Base-by-base conservation (phyloP, 2,329 filamentous ascomycete species). In the Microsporum ferrugineum region DNA sequence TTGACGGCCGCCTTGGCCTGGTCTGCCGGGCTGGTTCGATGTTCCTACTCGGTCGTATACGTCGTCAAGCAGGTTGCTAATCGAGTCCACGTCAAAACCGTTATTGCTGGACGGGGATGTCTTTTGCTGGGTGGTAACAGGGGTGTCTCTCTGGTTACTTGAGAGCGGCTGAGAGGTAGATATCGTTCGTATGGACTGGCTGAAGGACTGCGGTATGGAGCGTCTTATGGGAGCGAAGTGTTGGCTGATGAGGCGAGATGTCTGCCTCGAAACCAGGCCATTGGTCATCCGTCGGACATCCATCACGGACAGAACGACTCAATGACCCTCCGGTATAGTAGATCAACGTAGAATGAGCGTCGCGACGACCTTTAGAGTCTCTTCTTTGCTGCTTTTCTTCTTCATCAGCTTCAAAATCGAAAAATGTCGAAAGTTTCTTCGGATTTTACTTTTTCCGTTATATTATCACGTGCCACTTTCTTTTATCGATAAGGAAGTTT, bases 251-350 rank as follows among this genome's bases (percentile, higher is more conserved):
- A 53, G 49, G 49, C 27, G 49, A 2, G 49, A 34, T 33, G 49
- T 29, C 27, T 39, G 55, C 55, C 23, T 57, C 55, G 34, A 57
- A 33, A 41, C 60, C 14, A 61, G 58, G 59, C 59, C 62, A 63
- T 63, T 63, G 59, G 39, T 29, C 23, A 64, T 45, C n/a, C 61
- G 59, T 56, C 64, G 62, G 41, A 58, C 34, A 51, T 65, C 62
- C 64, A 65, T 65, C 27, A 7, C 36, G 53, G 17, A 36, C 7
- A 55, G 38, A 12, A 38, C 34, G 17, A 27, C 8, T 38, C 29
- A 38, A 7, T 14, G 31, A 34, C 29, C 29, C 14, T 47, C 43
- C 43, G 4, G 8, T 12, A 29, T 1, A 2, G 8, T 8, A 23
- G 17, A 47, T 29, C 43, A 29, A 23, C 6, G 31, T 53, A 29